Evolutionary conservation across 116 monocot species (phyloP), one percentile per base, ranked within the genome.

Genomic region (Posidonia oceanica): DNA sequence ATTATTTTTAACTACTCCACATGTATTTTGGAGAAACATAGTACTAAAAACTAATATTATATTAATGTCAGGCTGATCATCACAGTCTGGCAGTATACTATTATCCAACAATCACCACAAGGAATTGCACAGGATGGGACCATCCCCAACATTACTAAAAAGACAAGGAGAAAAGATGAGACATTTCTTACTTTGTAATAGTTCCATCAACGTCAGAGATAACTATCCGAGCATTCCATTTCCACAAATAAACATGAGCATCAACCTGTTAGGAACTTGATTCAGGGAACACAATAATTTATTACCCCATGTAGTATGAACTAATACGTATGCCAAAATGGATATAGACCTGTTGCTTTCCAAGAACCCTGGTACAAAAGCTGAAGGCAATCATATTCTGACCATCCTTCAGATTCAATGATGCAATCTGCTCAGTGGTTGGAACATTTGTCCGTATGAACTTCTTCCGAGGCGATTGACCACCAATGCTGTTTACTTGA

Each of bases 191-290:
- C 95, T 78, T 95, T 67, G 97, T 97, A 69, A 97, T 97, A 51
- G 97, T 97, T 69, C 97, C 97, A 81, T 97, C 97, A 51, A 97
- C 97, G 84, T 97, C 97, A n/a, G 97, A 97, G 54, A 97, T 85
- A 54, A 92, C 97, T 76, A 96, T 89, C n/a, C 77, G 86, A 44
- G 92, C 74, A 69, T 97, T 89, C 92, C 92, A 97, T 71, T 86
- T 97, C 97, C 92, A 97, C 21, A 92, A 71, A 76, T 85, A 97
- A 64, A 97, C 84, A 61, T 81, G 78, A 51, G 89, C 92, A 89
- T 97, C 89, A 23, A 97, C 97, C 97, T 97, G 83, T 73, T 67
- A 6, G 15, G 69, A 14, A 65, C 68, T 52, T 68, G 68, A 68
- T 52, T 68, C 53, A 68, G 14, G 53, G 68, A 53, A 51, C 23